Conservation (phyloP, 352 stramenopile genomes). For the Phytophthora colocasiae region DNA sequence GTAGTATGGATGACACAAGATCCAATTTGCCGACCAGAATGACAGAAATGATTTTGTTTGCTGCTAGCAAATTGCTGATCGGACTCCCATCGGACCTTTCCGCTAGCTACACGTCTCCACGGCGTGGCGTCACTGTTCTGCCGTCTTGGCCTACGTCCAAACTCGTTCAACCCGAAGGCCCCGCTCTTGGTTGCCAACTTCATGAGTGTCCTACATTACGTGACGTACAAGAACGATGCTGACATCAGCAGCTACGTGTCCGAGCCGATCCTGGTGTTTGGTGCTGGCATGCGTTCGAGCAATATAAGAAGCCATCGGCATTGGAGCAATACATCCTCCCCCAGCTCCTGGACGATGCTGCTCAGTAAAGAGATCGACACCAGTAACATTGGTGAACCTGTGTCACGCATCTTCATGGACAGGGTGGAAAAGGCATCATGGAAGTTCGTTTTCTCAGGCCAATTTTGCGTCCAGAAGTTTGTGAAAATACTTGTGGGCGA, state of each 20-base stretch:
- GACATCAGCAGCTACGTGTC: neutral
- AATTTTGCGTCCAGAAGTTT: slow-evolving; percentile 5
- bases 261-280: neutral
- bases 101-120: slow-evolving; percentile 1
- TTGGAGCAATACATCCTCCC: neutral
- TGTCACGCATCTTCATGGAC: slow-evolving; percentile 2
- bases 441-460: neutral
- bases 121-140: slow-evolving; percentile 31
- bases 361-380: neutral
- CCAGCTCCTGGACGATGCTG: slow-evolving; percentile 5
- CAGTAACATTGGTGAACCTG: slow-evolving; percentile 2
- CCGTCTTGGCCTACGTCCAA: no score
- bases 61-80: slow-evolving; percentile 17
- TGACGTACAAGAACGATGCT: no score
- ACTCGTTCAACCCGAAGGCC: no score
- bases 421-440: neutral
- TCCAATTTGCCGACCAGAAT: neutral
- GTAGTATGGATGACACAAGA: neutral
- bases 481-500: neutral
- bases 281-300: neutral
- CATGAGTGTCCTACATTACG: no score
- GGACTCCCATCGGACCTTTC: neutral
- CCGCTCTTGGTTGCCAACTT: no score
- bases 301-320: neutral
- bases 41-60: neutral